Evolutionary conservation across 495 filamentous ascomycete species (phyloP), one percentile per base, ranked within the genome.

Genomic region (Margaritispora aquatica): DNA sequence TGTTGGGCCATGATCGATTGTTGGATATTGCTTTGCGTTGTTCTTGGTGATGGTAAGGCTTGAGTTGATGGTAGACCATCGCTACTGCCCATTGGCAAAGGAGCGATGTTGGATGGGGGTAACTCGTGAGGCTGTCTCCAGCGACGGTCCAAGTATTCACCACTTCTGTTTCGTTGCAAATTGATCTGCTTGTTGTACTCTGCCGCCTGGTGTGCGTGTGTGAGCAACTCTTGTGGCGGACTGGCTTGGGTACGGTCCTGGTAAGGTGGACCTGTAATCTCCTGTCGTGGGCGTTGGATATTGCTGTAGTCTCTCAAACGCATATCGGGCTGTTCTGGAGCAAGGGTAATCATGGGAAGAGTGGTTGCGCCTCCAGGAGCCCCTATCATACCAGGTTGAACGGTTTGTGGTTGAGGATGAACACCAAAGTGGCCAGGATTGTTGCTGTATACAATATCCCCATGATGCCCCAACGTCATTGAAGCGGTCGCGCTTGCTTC

Each of bases 171-270:
- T 56, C 93, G 84, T 65, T 90, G 86, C 57, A 85, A 79, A 57
- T 84, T 86, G 26, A 97, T 75, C 26, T 77, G 75, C 65, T 92
- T 92, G 72, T 96, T 97, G 75, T 85, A 96, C 66, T 97, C 92
- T 29, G 90, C 88, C 2, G 92, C 86, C 41, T 94, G 90, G 27
- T 88, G 81, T 26, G 92, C 92, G 67, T 97, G 92, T 53, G 88
- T 89, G 59, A 95, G 75, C 57, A 97, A 85, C 63, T 97, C 93
- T n/a, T 83, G 73, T 3, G 85, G 77, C n/a, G 88, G 80, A 63
- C 85, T 93, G 17, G 88, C 75, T 70, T 92, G 88, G 13, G 84
- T 88, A 50, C 89, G 82, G 69, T 97, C 95, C 70, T 91, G 87
- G 71, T 96, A 98, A 1, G 92, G 80, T 23, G 87, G 85, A 20